Conservation (phyloP, 352 stramenopile species). For the Phytophthora pisi region DNA sequence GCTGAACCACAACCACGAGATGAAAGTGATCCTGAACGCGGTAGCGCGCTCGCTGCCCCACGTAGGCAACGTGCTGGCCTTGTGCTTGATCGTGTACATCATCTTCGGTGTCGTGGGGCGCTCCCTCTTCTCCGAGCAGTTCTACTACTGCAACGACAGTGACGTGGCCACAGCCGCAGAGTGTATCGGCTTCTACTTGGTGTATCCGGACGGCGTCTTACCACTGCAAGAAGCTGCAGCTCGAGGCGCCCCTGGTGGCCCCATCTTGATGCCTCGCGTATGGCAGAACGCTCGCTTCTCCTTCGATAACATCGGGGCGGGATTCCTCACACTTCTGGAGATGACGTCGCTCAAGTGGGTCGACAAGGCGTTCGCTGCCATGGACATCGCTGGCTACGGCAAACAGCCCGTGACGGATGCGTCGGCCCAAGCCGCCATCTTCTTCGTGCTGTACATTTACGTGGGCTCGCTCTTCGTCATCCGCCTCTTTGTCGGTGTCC, state of each 20-base stretch:
- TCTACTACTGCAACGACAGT: constrained; percentile 73
- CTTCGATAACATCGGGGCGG: constrained; percentile 77
- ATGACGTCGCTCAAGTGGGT: constrained; percentile 87
- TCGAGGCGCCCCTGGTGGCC: constrained; percentile 36
- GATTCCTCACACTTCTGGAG: constrained; percentile 71
- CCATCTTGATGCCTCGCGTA: constrained; percentile 60
- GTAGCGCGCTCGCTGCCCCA: constrained; percentile 74
- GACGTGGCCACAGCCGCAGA: constrained; percentile 38
- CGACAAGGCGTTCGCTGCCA: constrained; percentile 76
- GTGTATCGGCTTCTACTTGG: constrained; percentile 65
- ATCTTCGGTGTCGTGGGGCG: constrained; percentile 77
- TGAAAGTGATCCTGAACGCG: constrained; percentile 75
- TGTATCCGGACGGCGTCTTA: constrained; percentile 53
- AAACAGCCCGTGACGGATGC: constrained; percentile 60
- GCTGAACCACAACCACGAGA: constrained; percentile 78
- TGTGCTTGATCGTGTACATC: constrained; percentile 81
- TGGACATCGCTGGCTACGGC: constrained; percentile 63
- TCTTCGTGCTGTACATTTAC: constrained; percentile 82
- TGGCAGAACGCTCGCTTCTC: constrained; percentile 77
- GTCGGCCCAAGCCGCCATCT: constrained; percentile 53
- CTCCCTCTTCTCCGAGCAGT: constrained; percentile 66
- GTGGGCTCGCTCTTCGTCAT: constrained; percentile 82
- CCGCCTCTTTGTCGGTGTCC: constrained; percentile 76
- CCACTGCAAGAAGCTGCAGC: constrained; percentile 57
- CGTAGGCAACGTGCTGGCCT: constrained; percentile 72